Base-by-base conservation (phyloP, 1,139 yeast species). In the Casaregolazyma suthepensis region DNA sequence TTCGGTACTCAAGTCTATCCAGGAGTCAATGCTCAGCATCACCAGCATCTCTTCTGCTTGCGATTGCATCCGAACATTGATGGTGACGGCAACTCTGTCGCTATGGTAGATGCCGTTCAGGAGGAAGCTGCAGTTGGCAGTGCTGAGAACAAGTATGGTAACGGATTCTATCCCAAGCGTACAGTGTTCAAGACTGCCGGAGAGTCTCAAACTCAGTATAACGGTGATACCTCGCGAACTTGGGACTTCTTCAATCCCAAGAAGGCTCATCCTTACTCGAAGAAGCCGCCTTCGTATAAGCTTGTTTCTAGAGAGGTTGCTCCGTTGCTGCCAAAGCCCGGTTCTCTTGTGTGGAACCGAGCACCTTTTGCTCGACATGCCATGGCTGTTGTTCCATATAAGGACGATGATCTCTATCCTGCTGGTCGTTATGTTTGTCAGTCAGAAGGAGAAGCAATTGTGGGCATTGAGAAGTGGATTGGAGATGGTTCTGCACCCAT, bases 1-100 rank as follows among this genome's bases (percentile, higher is more conserved):
- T 86, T 87, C 85, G 94, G 94, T 56, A 85, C 93, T 43, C 76
- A 78, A 60, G 93, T 86, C 49, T 85, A 85, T 70, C 94, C 94
- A 56, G 80, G 82, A 59, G 89, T 84, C 52, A 85, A 84, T 66
- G 94, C 94, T 47, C 93, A 86, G 73, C 85, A 86, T 71, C 94
- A 86, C 71, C 94, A 86, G 75, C 94, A 86, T 72, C 74, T 86
- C 73, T 86, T 86, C 71, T 80, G 88, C n/a, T 75, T 86, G 61
- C 80, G 94, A 74, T 67, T 86, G 61, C 87, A 86, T 66, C 93
- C 94, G 61, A 80, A 89, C 75, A 75, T 86, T 58, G 94, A 86
- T 63, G 94, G 94, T 63, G 83, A 86, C 80, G 87, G 83, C 57
- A 86, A 86, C 74, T 83, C 91, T 44, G 85, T 84, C 54, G 86